phyloP scores from a whole-genome alignment of 2,329 filamentous ascomycete species.

The Penicillium hordei region DNA sequence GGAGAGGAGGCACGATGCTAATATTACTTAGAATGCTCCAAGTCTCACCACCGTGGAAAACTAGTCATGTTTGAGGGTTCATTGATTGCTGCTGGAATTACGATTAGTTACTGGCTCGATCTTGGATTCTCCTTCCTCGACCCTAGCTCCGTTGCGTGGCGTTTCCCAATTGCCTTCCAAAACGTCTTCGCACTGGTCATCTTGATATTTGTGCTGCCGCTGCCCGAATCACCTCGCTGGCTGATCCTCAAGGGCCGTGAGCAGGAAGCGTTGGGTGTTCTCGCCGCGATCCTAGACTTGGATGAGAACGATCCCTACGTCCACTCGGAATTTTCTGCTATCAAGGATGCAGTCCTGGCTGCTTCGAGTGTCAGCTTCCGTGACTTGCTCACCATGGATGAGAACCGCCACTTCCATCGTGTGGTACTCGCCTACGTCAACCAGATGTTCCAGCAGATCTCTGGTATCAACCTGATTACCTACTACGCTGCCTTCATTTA shows the following conservation, averaged over 20 bases:
- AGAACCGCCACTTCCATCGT: conserved; percentile 58
- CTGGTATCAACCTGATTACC: conserved; percentile 47
- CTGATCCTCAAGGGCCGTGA: conserved; percentile 55
- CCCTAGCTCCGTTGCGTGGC: conserved; percentile 47
- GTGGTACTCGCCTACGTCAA: conserved; percentile 57
- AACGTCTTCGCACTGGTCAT: conserved; percentile 55
- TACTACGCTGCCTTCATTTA: conserved; percentile 48
- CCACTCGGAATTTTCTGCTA: conserved; percentile 47
- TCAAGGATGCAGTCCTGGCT: conserved; percentile 52
- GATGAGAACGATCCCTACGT: conserved; percentile 46
- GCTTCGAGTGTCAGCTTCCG: conserved; percentile 52
- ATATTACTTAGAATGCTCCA: conserved; percentile 43
- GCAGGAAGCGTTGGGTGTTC: conserved; percentile 48
- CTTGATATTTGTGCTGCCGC: conserved; percentile 44
- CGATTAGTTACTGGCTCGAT: conserved; percentile 51
- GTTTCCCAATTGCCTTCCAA: conserved; percentile 58
- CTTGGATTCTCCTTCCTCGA: conserved; percentile 54
- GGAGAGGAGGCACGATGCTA: not conserved
- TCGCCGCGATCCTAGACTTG: conserved; percentile 48
- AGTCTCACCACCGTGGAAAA: conserved; percentile 50
- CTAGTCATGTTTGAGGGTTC: conserved; percentile 53
- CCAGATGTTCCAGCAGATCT: conserved; percentile 56
- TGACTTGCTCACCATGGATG: conserved; percentile 59
- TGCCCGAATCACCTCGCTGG: conserved; percentile 59
- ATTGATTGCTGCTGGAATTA: conserved; percentile 50